A percentile compares a stretch with the other conserved stretches of the same genome.
phyloP scores from a whole-genome alignment of 2,329 filamentous ascomycete species.

The Chrysoporthe cubensis region DNA sequence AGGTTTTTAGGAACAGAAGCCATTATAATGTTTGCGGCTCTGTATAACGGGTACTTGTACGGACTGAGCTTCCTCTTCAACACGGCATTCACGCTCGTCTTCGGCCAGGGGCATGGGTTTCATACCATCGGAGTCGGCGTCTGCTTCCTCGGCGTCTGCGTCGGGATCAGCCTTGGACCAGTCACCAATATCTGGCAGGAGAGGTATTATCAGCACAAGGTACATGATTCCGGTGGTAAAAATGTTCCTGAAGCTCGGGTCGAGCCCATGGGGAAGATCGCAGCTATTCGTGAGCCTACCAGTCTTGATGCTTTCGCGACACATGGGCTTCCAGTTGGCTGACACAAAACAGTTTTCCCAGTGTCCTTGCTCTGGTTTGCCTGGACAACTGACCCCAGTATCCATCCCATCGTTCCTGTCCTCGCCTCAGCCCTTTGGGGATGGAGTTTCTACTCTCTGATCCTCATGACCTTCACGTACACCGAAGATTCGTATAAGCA shows the following conservation, averaged over 20 bases:
- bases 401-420: constrained; percentile 51
- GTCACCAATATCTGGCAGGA: constrained; percentile 50
- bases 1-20: constrained; percentile 50
- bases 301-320: neutral
- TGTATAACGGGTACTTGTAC: constrained; percentile 54
- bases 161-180: constrained; percentile 39
- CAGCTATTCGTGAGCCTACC: constrained; percentile 39
- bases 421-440: constrained; percentile 54
- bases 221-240: constrained; percentile 38
- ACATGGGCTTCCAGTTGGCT: neutral
- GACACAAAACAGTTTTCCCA: constrained; percentile 31
- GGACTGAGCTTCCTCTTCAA: constrained; percentile 55
- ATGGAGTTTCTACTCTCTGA: constrained; percentile 54
- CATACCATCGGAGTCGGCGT: constrained; percentile 44
- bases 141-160: constrained; percentile 41
- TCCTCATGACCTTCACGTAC: constrained; percentile 53
- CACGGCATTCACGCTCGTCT: constrained; percentile 52
- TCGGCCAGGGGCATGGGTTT: constrained; percentile 49
- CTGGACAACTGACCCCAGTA: constrained; percentile 36
- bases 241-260: constrained; percentile 48
- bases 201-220: constrained; percentile 41
- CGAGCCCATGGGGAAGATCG: constrained; percentile 41
- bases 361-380: constrained; percentile 44
- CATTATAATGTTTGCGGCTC: constrained; percentile 51
- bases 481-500: constrained; percentile 53